Evolutionary conservation across 163 green algal species (phyloP).

Genomic region (Scenedesmus sp.): DNA sequence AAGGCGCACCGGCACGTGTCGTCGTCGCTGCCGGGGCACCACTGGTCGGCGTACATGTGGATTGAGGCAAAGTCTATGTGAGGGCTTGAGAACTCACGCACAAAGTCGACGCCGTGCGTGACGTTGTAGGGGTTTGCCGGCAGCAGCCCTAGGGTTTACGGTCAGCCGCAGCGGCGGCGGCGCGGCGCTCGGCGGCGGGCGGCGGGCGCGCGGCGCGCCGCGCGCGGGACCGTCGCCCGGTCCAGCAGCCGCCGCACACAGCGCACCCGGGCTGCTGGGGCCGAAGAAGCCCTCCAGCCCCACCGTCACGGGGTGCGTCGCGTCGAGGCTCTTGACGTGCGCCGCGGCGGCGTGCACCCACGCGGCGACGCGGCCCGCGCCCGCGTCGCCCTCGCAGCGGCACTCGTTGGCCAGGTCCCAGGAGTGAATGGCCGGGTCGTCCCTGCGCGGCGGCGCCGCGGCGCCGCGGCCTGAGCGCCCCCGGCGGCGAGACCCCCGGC

Average conservation of each 20-base stretch:
- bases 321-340: slow-evolving; percentile 46
- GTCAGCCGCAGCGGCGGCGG: neutral
- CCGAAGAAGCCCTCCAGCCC: slow-evolving; percentile 51
- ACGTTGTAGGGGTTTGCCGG: slow-evolving; percentile 35
- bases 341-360: slow-evolving; percentile 24
- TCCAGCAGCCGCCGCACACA: no score
- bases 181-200: neutral
- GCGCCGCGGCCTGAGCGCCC: neutral
- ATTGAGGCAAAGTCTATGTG: slow-evolving; percentile 43
- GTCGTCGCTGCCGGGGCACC: neutral
- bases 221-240: no score
- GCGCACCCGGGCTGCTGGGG: slow-evolving; percentile 23
- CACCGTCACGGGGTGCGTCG: slow-evolving; percentile 38
- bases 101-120: slow-evolving; percentile 31
- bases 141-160: neutral
- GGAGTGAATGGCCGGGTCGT: slow-evolving; percentile 75
- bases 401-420: slow-evolving; percentile 80
- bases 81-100: slow-evolving; percentile 11
- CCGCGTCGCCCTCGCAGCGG: slow-evolving; percentile 44
- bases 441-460: slow-evolving; percentile 19
- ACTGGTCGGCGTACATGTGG: slow-evolving; percentile 37
- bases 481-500: slow-evolving; percentile 1
- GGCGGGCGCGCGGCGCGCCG: no score
- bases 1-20: neutral
- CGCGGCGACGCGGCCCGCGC: neutral